Conservation (phyloP, 805 yeast genomes). For the Starmerella potacharoeniae region DNA sequence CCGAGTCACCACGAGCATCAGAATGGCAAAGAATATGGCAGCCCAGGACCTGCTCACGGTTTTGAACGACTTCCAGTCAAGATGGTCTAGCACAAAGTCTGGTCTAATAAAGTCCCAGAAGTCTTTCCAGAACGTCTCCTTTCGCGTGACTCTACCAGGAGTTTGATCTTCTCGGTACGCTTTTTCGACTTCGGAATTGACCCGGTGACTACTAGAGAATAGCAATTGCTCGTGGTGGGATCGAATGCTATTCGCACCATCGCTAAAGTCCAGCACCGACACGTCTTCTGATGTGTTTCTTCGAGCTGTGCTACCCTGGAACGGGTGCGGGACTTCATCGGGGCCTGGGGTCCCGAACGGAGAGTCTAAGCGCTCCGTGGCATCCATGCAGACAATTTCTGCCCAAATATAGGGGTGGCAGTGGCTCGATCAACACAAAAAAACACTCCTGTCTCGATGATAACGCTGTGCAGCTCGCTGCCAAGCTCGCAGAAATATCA, state of each 20-base stretch:
- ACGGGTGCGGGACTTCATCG: not conserved
- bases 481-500: too few species aligned
- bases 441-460: too few species aligned
- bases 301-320: not conserved
- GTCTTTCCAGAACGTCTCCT: not conserved
- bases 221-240: not conserved
- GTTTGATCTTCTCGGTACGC: not conserved
- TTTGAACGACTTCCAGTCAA: slow-evolving; percentile 19
- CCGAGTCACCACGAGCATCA: slow-evolving; percentile 14
- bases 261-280: not conserved
- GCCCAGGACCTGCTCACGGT: slow-evolving; percentile 22
- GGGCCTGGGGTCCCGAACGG: not conserved
- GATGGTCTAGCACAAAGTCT: slow-evolving; percentile 20
- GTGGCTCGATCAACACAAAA: too few species aligned
- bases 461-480: too few species aligned
- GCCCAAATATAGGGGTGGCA: too few species aligned
- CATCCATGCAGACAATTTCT: not conserved
- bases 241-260: not conserved
- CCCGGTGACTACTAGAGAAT: not conserved
- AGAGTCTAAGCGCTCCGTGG: not conserved
- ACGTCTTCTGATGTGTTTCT: not conserved
- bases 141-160: not conserved
- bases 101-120: slow-evolving; percentile 6
- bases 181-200: not conserved
- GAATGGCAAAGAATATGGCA: slow-evolving; percentile 14